A percentile compares a stretch with the other conserved stretches of the same genome.
Evolutionary conservation across 768 basidiomycete genomes (phyloP).

Genomic region (Lactarius tabidus): DNA sequence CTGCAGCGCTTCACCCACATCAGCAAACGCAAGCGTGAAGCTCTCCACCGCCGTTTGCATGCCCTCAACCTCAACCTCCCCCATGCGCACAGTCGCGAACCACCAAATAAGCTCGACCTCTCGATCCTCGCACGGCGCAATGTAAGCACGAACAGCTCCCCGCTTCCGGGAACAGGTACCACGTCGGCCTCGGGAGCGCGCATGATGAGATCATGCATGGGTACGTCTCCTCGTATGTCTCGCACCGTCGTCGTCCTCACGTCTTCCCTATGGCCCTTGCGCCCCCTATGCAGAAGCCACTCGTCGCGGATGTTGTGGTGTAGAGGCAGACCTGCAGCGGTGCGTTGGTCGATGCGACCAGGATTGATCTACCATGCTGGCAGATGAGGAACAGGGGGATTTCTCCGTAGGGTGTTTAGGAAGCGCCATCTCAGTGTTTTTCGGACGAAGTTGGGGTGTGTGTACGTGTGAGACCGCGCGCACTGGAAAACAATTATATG

Average conservation of each 20-base stretch:
- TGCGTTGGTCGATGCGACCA: conserved; percentile 25
- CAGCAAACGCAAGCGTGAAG: conserved; percentile 16
- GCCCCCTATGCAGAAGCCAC: conserved; percentile 54
- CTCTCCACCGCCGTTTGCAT: conserved; percentile 27
- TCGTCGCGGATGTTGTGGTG: conserved; percentile 31
- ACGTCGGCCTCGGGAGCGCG: conserved; percentile 47
- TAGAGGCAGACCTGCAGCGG: conserved; percentile 32
- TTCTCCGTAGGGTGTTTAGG: too few relatives aligned
- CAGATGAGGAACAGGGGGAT: too few relatives aligned
- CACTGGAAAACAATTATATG: too few relatives aligned
- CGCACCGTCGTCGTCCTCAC: conserved; percentile 49
- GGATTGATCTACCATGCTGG: conserved; percentile 32
- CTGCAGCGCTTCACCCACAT: conserved; percentile 7
- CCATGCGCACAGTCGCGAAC: conserved; percentile 40
- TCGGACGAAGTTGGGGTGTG: too few relatives aligned
- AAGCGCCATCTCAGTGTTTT: too few relatives aligned
- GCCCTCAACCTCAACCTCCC: conserved; percentile 26
- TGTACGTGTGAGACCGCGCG: too few relatives aligned
- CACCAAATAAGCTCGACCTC: conserved; percentile 50
- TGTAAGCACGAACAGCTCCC: conserved; percentile 37
- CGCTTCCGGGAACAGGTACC: conserved; percentile 28
- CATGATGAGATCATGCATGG: conserved; percentile 48
- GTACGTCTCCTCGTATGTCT: conserved; percentile 64
- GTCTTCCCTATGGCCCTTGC: conserved; percentile 54
- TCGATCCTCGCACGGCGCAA: conserved; percentile 28